phyloP scores from a whole-genome alignment of 2,329 filamentous ascomycete species.

The Chrysoporthe puriensis region DNA sequence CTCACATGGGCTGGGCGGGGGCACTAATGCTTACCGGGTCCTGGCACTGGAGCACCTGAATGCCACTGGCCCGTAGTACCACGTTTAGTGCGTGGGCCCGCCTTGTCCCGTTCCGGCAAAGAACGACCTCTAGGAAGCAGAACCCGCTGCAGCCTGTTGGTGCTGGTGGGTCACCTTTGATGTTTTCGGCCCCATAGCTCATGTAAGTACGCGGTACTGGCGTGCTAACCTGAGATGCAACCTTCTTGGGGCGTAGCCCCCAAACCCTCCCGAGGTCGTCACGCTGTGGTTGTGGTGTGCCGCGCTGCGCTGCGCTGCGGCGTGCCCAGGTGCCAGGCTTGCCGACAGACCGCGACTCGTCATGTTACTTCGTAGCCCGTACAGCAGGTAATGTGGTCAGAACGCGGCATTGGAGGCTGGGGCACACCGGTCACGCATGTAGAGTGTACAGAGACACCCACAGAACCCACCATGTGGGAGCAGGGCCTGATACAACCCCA shows the following conservation, averaged over 20 bases:
- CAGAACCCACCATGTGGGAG: background rate
- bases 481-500: slow-evolving; percentile 11
- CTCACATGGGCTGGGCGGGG: slow-evolving; percentile 3
- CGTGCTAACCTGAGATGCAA: background rate
- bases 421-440: background rate
- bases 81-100: background rate
- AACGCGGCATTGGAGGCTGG: background rate
- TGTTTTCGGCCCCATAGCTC: slow-evolving; percentile 5
- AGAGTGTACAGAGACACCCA: background rate
- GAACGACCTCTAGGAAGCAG: background rate
- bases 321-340: too few species aligned
- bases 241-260: background rate
- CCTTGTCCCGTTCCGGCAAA: slow-evolving; percentile 8
- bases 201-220: background rate
- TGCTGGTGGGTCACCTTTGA: slow-evolving; percentile 1
- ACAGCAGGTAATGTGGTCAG: too few species aligned
- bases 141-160: slow-evolving; percentile 7
- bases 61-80: background rate
- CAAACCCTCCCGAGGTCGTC: background rate
- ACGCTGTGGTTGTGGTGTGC: background rate
- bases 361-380: background rate
- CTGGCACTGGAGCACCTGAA: background rate
- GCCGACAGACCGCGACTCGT: too few species aligned
- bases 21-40: slow-evolving; percentile 5
- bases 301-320: too few species aligned